These are phyloP conservation scores for Fomitopsis pulvina DNA, from an alignment of 768 basidiomycete genomes.

Conservation along the genomic window DNA sequence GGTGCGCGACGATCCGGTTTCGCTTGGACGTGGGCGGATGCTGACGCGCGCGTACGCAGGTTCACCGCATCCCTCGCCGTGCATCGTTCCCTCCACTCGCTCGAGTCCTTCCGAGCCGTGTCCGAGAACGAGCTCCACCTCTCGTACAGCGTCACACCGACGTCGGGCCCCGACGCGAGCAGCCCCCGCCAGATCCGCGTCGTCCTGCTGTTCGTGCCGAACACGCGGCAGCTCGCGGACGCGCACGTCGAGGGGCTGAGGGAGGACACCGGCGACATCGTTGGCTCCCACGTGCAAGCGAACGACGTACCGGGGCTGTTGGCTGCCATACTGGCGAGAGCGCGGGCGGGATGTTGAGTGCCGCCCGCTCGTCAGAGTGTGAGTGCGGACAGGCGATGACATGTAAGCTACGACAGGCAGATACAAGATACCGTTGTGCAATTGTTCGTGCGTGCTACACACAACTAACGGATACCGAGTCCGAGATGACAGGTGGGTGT, in stretches of 20 bases:
- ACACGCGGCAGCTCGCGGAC: constrained; percentile 57
- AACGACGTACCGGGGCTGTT: constrained; percentile 64
- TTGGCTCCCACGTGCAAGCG: constrained; percentile 55
- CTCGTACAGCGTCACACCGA: constrained; percentile 45
- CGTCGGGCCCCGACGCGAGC: constrained; percentile 17
- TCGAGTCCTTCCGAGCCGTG: constrained; percentile 50
- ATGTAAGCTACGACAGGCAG: too few species aligned
- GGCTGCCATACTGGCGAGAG: constrained; percentile 49
- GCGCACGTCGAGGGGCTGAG: constrained; percentile 49
- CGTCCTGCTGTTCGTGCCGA: constrained; percentile 61
- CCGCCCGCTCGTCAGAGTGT: too few species aligned
- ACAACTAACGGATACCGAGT: too few species aligned
- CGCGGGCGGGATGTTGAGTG: constrained; percentile 18
- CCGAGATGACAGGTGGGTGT: too few species aligned
- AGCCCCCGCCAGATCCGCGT: constrained; percentile 37
- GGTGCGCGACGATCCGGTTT: constrained; percentile 34
- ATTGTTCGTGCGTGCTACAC: too few species aligned
- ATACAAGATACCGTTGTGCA: background rate
- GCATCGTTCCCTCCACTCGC: constrained; percentile 54
- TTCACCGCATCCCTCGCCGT: constrained; percentile 61
- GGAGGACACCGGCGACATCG: constrained; percentile 50
- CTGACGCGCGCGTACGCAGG: constrained; percentile 36
- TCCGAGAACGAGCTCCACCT: constrained; percentile 78
- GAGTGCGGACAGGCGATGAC: too few species aligned
- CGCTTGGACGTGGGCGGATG: background rate